phyloP scores from a whole-genome alignment of 2,329 filamentous ascomycete species.

The Fusarium foetens region DNA sequence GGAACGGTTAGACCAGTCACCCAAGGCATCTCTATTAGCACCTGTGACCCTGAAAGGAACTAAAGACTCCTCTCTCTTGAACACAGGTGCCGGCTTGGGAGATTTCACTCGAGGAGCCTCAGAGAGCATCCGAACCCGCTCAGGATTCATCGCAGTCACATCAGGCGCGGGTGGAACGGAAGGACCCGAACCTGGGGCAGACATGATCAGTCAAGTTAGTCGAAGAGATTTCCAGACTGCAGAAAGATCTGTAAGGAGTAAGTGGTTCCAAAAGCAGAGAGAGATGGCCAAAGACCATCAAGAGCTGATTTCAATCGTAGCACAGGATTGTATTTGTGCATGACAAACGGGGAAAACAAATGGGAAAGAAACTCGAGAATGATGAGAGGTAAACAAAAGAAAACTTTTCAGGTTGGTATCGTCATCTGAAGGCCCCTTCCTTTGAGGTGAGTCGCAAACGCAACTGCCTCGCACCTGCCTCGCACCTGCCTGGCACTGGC shows the following conservation, averaged over 20 bases:
- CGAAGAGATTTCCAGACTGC: background rate
- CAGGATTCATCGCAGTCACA: constrained; percentile 43
- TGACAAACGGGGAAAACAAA: background rate
- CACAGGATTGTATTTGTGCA: background rate
- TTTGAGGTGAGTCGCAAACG: background rate
- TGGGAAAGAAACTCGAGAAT: too few relatives aligned
- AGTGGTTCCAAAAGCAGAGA: too few relatives aligned
- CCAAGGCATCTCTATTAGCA: constrained; percentile 31
- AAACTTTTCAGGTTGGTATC: background rate
- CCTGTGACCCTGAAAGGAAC: constrained; percentile 16
- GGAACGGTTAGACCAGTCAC: constrained; percentile 25
- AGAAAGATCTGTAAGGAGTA: background rate
- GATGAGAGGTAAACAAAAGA: background rate
- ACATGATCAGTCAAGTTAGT: background rate
- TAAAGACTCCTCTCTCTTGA: constrained; percentile 17
- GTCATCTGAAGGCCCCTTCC: background rate
- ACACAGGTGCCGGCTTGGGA: background rate
- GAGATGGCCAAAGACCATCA: background rate
- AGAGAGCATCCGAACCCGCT: constrained; percentile 41
- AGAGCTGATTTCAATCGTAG: background rate
- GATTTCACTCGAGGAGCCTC: constrained; percentile 23
- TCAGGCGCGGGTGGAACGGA: constrained; percentile 1
- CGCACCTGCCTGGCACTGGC: background rate
- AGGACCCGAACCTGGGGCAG: background rate
- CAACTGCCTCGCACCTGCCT: constrained; percentile 9